A percentile compares a stretch with the other conserved stretches of the same genome.
Evolutionary conservation across 768 basidiomycete genomes (phyloP).

Genomic region (Boletus reticuloceps): DNA sequence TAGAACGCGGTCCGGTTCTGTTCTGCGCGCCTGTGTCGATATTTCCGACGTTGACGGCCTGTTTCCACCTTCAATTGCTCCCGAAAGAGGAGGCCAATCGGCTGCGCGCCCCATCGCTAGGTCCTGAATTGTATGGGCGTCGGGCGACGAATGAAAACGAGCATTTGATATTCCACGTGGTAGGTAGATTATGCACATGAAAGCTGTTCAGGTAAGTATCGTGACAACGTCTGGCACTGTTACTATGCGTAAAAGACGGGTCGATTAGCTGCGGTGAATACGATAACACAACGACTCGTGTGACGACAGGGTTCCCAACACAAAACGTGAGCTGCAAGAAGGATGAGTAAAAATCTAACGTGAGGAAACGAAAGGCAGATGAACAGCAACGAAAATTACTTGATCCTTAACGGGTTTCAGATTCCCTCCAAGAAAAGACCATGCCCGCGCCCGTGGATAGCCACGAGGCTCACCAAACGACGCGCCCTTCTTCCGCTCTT

Average conservation of each 20-base stretch:
- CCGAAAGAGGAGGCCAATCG: neutral
- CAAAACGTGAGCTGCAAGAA: neutral
- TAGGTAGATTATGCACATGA: conserved; percentile 20
- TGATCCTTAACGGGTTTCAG: conserved; percentile 4
- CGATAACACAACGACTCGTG: neutral
- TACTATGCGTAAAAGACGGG: neutral
- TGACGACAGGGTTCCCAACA: neutral
- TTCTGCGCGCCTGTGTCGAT: no score
- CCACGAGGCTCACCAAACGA: conserved; percentile 25
- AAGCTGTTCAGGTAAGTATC: conserved; percentile 7
- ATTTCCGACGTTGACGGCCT: no score
- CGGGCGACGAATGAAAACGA: neutral
- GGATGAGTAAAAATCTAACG: neutral
- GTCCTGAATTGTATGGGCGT: neutral
- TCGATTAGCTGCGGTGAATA: conserved; percentile 14
- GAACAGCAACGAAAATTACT: conserved; percentile 18
- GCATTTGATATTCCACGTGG: conserved; percentile 3
- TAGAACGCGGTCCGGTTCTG: no score
- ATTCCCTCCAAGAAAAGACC: neutral
- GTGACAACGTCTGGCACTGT: conserved; percentile 9
- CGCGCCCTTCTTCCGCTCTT: conserved; percentile 32
- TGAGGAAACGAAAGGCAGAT: conserved; percentile 6
- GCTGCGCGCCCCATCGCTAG: neutral
- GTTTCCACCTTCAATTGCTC: no score
- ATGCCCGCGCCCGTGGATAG: neutral